Evolutionary conservation across 345 rosid species (phyloP), one percentile per base, ranked within the genome.

Genomic region (Fremontodendron californicum): DNA sequence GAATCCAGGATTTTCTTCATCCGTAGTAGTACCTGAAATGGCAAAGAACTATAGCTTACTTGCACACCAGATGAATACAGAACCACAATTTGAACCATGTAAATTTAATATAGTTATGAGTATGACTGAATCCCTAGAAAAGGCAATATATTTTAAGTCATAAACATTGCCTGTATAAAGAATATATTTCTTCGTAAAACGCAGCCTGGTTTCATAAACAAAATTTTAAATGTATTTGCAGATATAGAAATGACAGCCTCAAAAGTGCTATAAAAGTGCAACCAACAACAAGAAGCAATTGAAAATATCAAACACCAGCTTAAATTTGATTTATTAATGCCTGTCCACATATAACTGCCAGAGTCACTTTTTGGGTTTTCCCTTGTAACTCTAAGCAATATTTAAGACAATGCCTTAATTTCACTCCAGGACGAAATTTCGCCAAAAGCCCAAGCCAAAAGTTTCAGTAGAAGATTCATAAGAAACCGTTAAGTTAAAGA

Each of bases 1-100:
- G 82, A 87, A 87, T 79, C 81, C 86, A 63, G 83, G 72, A 79
- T 77, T 85, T 70, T 86, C 89, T 80, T 85, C 92, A 77, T 78
- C 85, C 61, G 69, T 78, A 81, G 73, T 42, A 60, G 76, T 74
- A 57, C 79, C 81, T 81, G 83, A 46, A 76, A 80, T 60, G 27
- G 63, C 49, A 74, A 51, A 74, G 62, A 45, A 79, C 54, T 78
- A 81, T 21, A 66, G 9, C 71, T 75, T 43, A 62, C 37, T 68
- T 31, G 19, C 48, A 69, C 5, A 62, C 39, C 61, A 77, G 54
- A 79, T 35, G 18, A 55, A 42, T 23, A 75, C 33, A 23, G 51
- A 40, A 78, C 4, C 52, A 75, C 67, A 67, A 35, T 27, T 40
- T 29, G 66, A 37, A 64, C 51, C 67, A 33, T 25, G 57, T 5